These are phyloP conservation scores for Syncephalastrum monosporum DNA, from an alignment of 371 early-diverging fungal species.

Conservation along the genomic window DNA sequence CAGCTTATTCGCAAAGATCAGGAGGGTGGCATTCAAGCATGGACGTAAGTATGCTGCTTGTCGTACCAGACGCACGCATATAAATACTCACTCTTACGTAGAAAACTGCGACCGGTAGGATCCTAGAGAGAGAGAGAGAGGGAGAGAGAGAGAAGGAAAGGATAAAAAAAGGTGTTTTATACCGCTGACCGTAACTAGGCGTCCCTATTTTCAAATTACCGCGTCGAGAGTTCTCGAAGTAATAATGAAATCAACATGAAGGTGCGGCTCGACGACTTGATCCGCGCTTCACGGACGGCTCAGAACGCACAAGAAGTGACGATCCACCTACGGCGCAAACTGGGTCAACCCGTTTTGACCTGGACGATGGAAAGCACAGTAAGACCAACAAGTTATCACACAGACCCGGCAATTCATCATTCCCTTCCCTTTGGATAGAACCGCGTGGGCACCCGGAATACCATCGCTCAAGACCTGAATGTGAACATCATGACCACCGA, in stretches of 20 bases:
- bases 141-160: neutral
- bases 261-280: conserved; percentile 43
- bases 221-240: conserved; percentile 39
- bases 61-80: neutral
- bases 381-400: conserved; percentile 7
- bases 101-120: conserved; percentile 26
- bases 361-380: conserved; percentile 34
- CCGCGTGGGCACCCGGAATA: conserved; percentile 7
- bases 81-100: conserved; percentile 4
- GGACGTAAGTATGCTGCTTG: conserved; percentile 46
- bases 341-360: conserved; percentile 31
- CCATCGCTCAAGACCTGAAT: conserved; percentile 13
- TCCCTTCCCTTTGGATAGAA: conserved; percentile 11
- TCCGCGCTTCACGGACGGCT: conserved; percentile 46
- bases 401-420: neutral
- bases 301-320: conserved; percentile 35
- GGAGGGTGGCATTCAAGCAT: conserved; percentile 50
- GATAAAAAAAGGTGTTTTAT: too few species aligned
- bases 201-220: conserved; percentile 54
- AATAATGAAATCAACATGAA: conserved; percentile 52
- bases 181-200: conserved; percentile 25
- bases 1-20: conserved; percentile 47
- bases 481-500: conserved; percentile 17
- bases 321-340: conserved; percentile 41
- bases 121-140: neutral